Conservation (phyloP, 192 early-diverging fungal species). For the Endogone sp. region DNA sequence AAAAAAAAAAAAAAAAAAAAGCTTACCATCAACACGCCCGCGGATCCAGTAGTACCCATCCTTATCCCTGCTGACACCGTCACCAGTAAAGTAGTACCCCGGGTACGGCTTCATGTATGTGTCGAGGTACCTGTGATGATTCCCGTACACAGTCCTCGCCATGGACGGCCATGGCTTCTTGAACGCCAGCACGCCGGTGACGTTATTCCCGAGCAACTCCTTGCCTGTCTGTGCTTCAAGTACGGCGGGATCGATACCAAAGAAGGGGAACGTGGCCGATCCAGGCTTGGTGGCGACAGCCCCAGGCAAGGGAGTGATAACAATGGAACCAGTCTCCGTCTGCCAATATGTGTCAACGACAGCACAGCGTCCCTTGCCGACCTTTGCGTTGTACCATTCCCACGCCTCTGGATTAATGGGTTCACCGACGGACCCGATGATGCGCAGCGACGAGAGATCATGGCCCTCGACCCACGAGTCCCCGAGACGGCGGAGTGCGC, state of each 20-base stretch:
- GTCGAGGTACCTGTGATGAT: constrained; percentile 90
- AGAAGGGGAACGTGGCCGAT: constrained; percentile 94
- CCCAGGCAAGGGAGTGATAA: constrained; percentile 90
- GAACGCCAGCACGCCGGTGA: constrained; percentile 90
- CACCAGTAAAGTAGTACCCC: constrained; percentile 95
- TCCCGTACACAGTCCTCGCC: constrained; percentile 85
- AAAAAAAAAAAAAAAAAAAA: no score
- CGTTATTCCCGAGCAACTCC: constrained; percentile 80
- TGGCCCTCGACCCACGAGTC: constrained; percentile 71
- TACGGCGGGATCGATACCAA: constrained; percentile 87
- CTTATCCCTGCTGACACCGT: constrained; percentile 85
- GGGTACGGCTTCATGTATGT: constrained; percentile 90
- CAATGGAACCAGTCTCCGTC: constrained; percentile 91
- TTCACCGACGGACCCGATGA: constrained; percentile 94
- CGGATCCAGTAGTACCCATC: constrained; percentile 97
- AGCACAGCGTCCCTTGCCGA: constrained; percentile 83
- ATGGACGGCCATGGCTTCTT: constrained; percentile 87
- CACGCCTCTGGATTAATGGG: constrained; percentile 98
- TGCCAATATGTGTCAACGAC: constrained; percentile 97
- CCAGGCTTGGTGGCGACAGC: constrained; percentile 89
- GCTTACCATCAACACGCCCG: constrained; percentile 70
- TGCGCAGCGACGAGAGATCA: constrained; percentile 79
- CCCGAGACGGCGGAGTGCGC: constrained; percentile 87
- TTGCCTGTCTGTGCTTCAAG: constrained; percentile 81
- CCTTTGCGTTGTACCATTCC: constrained; percentile 94